These are phyloP conservation scores for Coemansia sp. DNA, from an alignment of 192 early-diverging fungal species.

Conservation along the genomic window DNA sequence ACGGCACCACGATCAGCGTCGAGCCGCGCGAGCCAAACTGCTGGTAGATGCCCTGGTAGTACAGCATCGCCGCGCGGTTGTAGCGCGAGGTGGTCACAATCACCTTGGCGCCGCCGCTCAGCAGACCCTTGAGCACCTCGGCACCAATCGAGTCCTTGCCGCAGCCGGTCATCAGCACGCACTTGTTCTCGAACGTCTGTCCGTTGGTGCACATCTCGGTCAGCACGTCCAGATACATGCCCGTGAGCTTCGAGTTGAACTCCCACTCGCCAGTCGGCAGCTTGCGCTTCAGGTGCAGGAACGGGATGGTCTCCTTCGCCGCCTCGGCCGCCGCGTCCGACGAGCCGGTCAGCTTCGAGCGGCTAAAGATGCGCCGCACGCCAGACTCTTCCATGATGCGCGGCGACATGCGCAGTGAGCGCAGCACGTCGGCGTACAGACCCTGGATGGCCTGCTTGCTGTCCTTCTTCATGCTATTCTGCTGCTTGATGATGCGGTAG, in stretches of 20 bases:
- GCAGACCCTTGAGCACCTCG: conserved; percentile 82
- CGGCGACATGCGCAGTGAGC: conserved; percentile 71
- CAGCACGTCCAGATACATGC: conserved; percentile 78
- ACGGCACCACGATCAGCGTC: conserved; percentile 87
- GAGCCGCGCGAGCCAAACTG: conserved; percentile 82
- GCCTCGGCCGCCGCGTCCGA: conserved; percentile 14
- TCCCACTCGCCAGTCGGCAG: conserved; percentile 70
- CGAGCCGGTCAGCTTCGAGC: conserved; percentile 25
- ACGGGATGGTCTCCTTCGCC: conserved; percentile 68
- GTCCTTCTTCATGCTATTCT: conserved; percentile 72
- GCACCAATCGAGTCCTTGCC: conserved; percentile 91
- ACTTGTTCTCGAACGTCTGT: conserved; percentile 79
- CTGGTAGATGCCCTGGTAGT: conserved; percentile 90
- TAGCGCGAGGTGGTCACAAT: conserved; percentile 92
- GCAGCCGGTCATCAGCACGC: conserved; percentile 85
- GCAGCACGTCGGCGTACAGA: conserved; percentile 68
- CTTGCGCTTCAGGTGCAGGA: conserved; percentile 73
- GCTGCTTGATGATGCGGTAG: conserved; percentile 73
- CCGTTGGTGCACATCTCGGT: conserved; percentile 75
- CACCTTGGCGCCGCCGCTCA: conserved; percentile 71
- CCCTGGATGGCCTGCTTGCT: conserved; percentile 65
- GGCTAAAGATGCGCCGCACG: conserved; percentile 40
- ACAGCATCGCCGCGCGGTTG: conserved; percentile 77
- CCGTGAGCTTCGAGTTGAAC: conserved; percentile 71
- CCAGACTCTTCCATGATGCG: conserved; percentile 61